These are phyloP conservation scores for Diaporthe batatas DNA, from an alignment of 2,329 filamentous ascomycete species.

Conservation along the genomic window DNA sequence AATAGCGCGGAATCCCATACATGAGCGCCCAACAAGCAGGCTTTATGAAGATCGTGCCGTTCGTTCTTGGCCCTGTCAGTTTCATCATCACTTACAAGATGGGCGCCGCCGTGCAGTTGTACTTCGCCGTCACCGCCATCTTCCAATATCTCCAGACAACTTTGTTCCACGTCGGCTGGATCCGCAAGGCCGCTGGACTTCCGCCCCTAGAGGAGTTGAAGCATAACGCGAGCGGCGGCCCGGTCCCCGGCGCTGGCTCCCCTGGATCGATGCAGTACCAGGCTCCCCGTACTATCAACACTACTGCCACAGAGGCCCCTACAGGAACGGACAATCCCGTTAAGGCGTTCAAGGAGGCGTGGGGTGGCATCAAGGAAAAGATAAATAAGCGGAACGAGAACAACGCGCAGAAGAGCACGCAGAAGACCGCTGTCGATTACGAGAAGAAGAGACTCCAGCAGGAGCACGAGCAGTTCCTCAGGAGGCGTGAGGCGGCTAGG, in stretches of 20 bases:
- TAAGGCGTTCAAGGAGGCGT: constrained; percentile 12
- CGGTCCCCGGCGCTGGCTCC: constrained; percentile 8
- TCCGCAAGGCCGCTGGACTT: constrained; percentile 56
- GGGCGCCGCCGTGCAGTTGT: constrained; percentile 69
- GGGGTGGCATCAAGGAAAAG: constrained; percentile 25
- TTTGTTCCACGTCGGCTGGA: constrained; percentile 56
- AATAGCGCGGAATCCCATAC: constrained; percentile 51
- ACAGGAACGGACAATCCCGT: constrained; percentile 28
- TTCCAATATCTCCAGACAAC: constrained; percentile 58
- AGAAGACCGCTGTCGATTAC: constrained; percentile 6
- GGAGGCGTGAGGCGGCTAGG: constrained; percentile 26
- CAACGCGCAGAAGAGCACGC: constrained; percentile 9
- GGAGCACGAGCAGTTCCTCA: constrained; percentile 39
- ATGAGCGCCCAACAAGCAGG: constrained; percentile 50
- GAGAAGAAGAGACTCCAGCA: constrained; percentile 33
- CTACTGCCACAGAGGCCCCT: constrained; percentile 41
- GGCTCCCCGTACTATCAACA: constrained; percentile 50
- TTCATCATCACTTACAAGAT: constrained; percentile 61
- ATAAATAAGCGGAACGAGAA: constrained; percentile 1
- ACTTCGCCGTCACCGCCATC: constrained; percentile 65
- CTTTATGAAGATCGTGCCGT: constrained; percentile 51
- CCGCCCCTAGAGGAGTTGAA: constrained; percentile 46
- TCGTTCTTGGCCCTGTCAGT: constrained; percentile 51
- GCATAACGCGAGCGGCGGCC: constrained; percentile 12
- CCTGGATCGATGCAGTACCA: constrained; percentile 47